Evolutionary conservation across 257 asterid species (phyloP), one percentile per base, ranked within the genome.

Genomic region (Orobanche coerulescens): DNA sequence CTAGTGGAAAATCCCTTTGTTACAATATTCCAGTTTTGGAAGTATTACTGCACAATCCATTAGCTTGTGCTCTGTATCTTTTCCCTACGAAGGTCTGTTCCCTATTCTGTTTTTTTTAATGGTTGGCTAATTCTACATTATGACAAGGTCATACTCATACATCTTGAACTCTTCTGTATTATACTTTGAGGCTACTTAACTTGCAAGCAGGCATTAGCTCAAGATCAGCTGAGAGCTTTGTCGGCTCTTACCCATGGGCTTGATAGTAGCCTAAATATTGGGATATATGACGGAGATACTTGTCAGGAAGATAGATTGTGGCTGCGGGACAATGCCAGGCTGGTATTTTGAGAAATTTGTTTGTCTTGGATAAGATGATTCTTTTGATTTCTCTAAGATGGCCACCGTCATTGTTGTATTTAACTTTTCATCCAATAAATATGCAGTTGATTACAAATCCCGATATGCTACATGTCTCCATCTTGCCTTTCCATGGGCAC

Each of bases 1-100:
- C 97, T 65, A 92, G 98, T 71, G 98, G 98, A 78, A 92, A 92
- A 78, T 92, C 98, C 61, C 98, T 92, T 69, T 92, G 98, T 79
- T 92, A 88, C 78, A 88, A 88, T 74, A 76, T 92, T 61, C 98
- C 98, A 36, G 94, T 92, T 77, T 53, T 92, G 80, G 95, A 92
- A 86, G 79, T 66, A 30, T 70, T 92, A 66, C 81, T 73, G 23
- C 84, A 70, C 8, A 73, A 84, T 74, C 80, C 80, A 39, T 76
- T 68, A 70, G 94, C 91, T 48, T 92, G 95, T 77, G 94, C 97
- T 22, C 71, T 92, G 15, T 92, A 88, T 79, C 87, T 92, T 61
- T 92, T 92, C 73, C 98, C 98, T 39, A 92, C 98, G 0, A 88
- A 92, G 98, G 96, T 86, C 19, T 66, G 66, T 57, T 57, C 33